Evolutionary conservation across 1,139 yeast genomes (phyloP), one percentile per base, ranked within the genome.

Genomic region (Suhomyces panamericanus): DNA sequence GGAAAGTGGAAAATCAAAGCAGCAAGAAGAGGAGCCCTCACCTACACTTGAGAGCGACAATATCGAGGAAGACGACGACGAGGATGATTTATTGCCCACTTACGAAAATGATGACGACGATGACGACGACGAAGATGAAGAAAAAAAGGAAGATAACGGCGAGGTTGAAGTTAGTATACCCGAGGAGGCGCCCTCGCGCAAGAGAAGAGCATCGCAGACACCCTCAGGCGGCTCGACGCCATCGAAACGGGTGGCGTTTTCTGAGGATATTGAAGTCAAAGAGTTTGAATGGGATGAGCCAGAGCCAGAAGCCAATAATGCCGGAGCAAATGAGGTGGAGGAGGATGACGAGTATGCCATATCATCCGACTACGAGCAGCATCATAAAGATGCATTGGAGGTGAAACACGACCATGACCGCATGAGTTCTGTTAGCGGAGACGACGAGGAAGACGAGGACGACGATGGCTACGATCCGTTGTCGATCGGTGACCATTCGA

Each of bases 241-340:
- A 2, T 54, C 67, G 2, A 74, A 73, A 46, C 53, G 70, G 17
- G 79, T 74, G 9, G 78, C 78, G 13, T 74, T 74, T 49, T 67
- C 77, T 0, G 77, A 73, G 42, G 71, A 72, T 43, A 62, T 74
- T n/a, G 73, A 73, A 50, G 66, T 74, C 17, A 72, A 73, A 49
- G 79, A 74, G 49, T 73, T 59, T 44, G 73, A 69, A 34, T 54
- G 68, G 13, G 77, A 72, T 43, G 74, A 69, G 35, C 60, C 61
- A 30, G 74, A 69, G 35, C 60, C 61, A 30, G 56, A 63, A 1
- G 64, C 60, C 28, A 55, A 62, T 32, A 51, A 58, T 12, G 49
- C 49, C 12, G 49, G 46, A 22, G 57, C 50, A 22, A 20, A 20
- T 20, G 24, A 20, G 9, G 8, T 6, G 52, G 41, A 22, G 49